Percentiles rank a stretch among this genome's conserved stretches.
These are phyloP conservation scores for Ogataea methylovora DNA, from an alignment of 805 yeast species.

Conservation along the genomic window DNA sequence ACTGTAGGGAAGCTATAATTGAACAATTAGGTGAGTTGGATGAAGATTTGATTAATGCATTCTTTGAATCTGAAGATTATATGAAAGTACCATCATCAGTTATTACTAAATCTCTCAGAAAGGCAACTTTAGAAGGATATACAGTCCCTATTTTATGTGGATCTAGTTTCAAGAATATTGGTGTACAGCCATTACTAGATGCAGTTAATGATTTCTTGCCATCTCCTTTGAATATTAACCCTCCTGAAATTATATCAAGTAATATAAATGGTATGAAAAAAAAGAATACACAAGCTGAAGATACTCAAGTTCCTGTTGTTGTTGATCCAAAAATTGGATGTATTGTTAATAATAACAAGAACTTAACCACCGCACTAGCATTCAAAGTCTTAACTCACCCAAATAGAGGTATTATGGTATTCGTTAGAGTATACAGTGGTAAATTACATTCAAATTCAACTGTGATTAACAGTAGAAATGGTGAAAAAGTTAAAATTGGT, in stretches of 20 bases:
- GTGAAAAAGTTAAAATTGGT: slow-evolving; percentile 56
- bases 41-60: slow-evolving; percentile 68
- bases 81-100: slow-evolving; percentile 49
- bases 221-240: slow-evolving; percentile 57
- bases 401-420: slow-evolving; percentile 74
- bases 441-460: slow-evolving; percentile 52
- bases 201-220: slow-evolving; percentile 76
- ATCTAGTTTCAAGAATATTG: slow-evolving; percentile 84
- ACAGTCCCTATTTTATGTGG: slow-evolving; percentile 87
- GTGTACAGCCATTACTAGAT: slow-evolving; percentile 91
- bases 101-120: slow-evolving; percentile 54
- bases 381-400: slow-evolving; percentile 89
- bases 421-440: slow-evolving; percentile 86
- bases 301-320: slow-evolving; percentile 21
- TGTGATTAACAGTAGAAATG: slow-evolving; percentile 63
- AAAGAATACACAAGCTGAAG: slow-evolving; percentile 6
- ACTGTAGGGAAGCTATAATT: slow-evolving; percentile 65
- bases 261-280: slow-evolving; percentile 8
- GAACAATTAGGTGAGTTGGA: slow-evolving; percentile 83
- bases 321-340: slow-evolving; percentile 39
- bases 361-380: slow-evolving; percentile 71
- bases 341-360: slow-evolving; percentile 46
- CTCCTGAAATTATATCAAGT: slow-evolving; percentile 43
- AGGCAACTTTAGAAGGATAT: slow-evolving; percentile 48
- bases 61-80: slow-evolving; percentile 70